A percentile compares a stretch with the other conserved stretches of the same genome.
phyloP scores from a whole-genome alignment of 106 monocot genomes.

The Allium sativum region DNA sequence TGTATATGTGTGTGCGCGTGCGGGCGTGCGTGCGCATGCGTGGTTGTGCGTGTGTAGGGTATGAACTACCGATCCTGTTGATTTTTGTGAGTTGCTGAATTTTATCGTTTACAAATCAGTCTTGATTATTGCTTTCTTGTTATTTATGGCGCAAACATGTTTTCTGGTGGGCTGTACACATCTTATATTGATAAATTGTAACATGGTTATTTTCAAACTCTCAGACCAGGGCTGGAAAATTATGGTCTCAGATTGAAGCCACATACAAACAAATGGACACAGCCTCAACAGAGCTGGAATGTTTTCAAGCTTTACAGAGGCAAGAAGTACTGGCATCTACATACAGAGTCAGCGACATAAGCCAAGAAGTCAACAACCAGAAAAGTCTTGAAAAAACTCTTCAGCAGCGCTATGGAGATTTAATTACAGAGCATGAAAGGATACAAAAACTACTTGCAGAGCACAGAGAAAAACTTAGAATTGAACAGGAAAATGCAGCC shows the following conservation, averaged over 20 bases:
- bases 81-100: too few species aligned
- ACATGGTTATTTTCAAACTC: background rate
- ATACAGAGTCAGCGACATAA: slow-evolving; percentile 43
- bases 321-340: slow-evolving; percentile 73
- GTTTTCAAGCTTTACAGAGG: slow-evolving; percentile 65
- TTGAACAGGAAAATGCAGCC: slow-evolving; percentile 56
- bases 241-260: slow-evolving; percentile 73
- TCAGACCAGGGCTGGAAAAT: slow-evolving; percentile 65
- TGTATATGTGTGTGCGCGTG: too few species aligned
- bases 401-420: slow-evolving; percentile 63
- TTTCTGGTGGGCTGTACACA: too few species aligned
- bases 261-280: slow-evolving; percentile 86
- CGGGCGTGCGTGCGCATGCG: too few species aligned
- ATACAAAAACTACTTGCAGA: slow-evolving; percentile 39
- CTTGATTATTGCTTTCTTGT: too few species aligned
- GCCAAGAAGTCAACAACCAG: slow-evolving; percentile 73
- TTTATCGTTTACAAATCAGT: too few species aligned
- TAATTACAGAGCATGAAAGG: slow-evolving; percentile 44
- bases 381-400: slow-evolving; percentile 50
- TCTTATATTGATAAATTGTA: too few species aligned
- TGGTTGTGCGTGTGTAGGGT: too few species aligned
- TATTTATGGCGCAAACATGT: too few species aligned
- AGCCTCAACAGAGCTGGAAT: slow-evolving; percentile 68
- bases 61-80: too few species aligned
- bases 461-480: slow-evolving; percentile 28